phyloP scores from a whole-genome alignment of 1,139 yeast species.

The Debaryomyces sp. region DNA sequence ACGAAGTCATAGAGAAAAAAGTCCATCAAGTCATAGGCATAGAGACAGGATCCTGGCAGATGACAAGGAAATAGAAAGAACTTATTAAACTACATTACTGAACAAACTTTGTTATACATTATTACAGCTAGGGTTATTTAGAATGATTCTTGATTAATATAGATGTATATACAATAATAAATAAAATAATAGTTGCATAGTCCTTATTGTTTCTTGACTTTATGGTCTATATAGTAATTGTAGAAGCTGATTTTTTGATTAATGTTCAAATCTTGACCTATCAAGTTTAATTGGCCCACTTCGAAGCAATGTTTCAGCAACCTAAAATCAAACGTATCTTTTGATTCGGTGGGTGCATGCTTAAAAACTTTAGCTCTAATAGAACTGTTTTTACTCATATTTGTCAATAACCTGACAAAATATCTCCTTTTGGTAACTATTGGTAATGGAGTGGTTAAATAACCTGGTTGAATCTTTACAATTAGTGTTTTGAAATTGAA shows the following conservation, averaged over 20 bases:
- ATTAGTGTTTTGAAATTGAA: constrained; percentile 45
- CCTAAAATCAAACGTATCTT: constrained; percentile 17
- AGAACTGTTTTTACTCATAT: constrained; percentile 20
- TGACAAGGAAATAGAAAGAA: neutral
- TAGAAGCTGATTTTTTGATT: constrained; percentile 35
- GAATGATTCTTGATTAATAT: neutral
- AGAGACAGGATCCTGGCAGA: neutral
- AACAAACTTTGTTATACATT: neutral
- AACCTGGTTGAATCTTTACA: constrained; percentile 41
- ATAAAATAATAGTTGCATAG: neutral
- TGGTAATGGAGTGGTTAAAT: constrained; percentile 40
- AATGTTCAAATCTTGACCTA: constrained; percentile 29
- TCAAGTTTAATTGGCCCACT: constrained; percentile 31
- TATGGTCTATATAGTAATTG: constrained; percentile 31
- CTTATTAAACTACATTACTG: neutral
- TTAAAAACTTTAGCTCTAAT: constrained; percentile 30
- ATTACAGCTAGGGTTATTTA: neutral
- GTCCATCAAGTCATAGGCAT: constrained; percentile 6
- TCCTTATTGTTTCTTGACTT: constrained; percentile 14
- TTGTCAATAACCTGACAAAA: constrained; percentile 27
- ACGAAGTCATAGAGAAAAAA: constrained; percentile 6
- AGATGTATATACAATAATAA: neutral
- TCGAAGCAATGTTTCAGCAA: constrained; percentile 29
- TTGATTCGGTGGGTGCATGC: constrained; percentile 11
- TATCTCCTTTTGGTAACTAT: constrained; percentile 22